Evolutionary conservation across 768 basidiomycete genomes (phyloP).

Genomic region (Auricularia cornea): DNA sequence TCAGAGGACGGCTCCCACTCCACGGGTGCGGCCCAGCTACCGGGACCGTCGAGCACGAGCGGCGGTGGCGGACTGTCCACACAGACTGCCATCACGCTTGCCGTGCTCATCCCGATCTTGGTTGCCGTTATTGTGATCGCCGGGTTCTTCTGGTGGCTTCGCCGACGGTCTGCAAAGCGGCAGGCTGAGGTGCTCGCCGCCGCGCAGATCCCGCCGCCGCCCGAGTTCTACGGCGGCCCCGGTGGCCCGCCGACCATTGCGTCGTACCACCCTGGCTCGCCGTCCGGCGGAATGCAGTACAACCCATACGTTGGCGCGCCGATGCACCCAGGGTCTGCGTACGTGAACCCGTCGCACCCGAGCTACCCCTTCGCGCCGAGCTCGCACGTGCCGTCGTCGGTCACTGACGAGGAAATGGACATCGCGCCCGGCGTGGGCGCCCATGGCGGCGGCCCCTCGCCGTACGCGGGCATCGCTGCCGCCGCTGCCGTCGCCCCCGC

Average conservation of each 20-base stretch:
- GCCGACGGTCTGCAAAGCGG: not conserved
- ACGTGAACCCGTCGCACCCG: too few species aligned
- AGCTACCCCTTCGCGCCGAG: not conserved
- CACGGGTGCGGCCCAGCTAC: not conserved
- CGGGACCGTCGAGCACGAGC: not conserved
- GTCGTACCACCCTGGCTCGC: too few species aligned
- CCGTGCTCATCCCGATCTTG: not conserved
- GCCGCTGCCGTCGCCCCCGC: too few species aligned
- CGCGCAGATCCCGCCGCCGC: not conserved
- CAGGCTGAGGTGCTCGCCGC: not conserved
- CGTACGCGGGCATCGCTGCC: too few species aligned
- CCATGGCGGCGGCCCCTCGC: too few species aligned
- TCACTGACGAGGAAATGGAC: not conserved
- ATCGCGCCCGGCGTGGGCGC: not conserved
- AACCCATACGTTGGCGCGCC: not conserved
- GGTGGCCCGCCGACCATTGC: too few species aligned
- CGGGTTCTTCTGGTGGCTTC: not conserved
- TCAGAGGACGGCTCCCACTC: too few species aligned
- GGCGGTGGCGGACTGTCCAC: not conserved
- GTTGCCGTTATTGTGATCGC: not conserved
- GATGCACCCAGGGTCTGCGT: too few species aligned
- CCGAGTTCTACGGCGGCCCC: too few species aligned
- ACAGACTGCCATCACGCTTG: not conserved
- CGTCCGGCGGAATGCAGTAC: not conserved
- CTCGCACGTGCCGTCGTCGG: not conserved